phyloP scores from a whole-genome alignment of 2,329 filamentous ascomycete species.

The Colletotrichum sp. region DNA sequence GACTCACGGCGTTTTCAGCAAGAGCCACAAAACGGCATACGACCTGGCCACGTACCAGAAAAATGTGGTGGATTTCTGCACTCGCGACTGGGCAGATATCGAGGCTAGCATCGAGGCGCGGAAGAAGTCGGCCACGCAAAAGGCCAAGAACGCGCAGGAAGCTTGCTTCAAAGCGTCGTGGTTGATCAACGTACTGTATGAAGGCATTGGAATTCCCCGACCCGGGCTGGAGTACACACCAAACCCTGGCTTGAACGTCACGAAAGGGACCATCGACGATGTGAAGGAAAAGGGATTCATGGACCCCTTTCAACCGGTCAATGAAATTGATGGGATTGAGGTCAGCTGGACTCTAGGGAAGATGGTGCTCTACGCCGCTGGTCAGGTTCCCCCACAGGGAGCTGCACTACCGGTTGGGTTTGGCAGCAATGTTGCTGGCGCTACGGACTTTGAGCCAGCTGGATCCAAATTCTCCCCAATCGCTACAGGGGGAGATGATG shows the following conservation, averaged over 20 bases:
- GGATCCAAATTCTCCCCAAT: slow-evolving; percentile 57
- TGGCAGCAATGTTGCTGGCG: slow-evolving; percentile 76
- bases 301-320: slow-evolving; percentile 88
- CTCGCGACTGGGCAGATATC: slow-evolving; percentile 81
- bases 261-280: slow-evolving; percentile 71
- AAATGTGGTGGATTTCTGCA: slow-evolving; percentile 85
- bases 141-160: slow-evolving; percentile 79
- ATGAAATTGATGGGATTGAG: slow-evolving; percentile 90
- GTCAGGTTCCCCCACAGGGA: slow-evolving; percentile 75
- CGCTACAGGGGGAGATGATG: slow-evolving; percentile 36
- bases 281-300: slow-evolving; percentile 78
- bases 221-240: slow-evolving; percentile 74
- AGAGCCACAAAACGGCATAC: slow-evolving; percentile 76
- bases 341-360: slow-evolving; percentile 98
- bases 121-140: slow-evolving; percentile 78
- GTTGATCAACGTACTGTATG: slow-evolving; percentile 95
- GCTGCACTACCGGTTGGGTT: slow-evolving; percentile 81
- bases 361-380: slow-evolving; percentile 93
- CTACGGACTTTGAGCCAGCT: slow-evolving; percentile 84
- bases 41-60: slow-evolving; percentile 90
- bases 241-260: slow-evolving; percentile 67
- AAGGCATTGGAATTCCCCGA: slow-evolving; percentile 92
- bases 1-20: slow-evolving; percentile 90
- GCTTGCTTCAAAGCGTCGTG: slow-evolving; percentile 98
- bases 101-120: slow-evolving; percentile 66